phyloP scores from a whole-genome alignment of 495 filamentous ascomycete genomes.

The Aspergillus haitiensis region DNA sequence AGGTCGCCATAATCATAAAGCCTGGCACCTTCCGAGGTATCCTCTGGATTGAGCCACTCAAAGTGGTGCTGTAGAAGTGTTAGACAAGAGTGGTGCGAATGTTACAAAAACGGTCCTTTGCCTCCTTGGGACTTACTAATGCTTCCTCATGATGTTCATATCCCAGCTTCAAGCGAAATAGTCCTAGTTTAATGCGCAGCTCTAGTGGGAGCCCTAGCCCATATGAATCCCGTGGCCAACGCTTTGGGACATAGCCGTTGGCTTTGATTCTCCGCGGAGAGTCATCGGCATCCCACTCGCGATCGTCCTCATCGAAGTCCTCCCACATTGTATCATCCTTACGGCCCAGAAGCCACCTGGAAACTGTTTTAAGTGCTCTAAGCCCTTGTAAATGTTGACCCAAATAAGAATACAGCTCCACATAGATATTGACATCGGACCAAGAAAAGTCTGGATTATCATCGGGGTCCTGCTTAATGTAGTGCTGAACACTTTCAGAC shows the following conservation, averaged over 20 bases:
- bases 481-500: slow-evolving; percentile 56
- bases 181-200: slow-evolving; percentile 79
- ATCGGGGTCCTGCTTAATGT: slow-evolving; percentile 48
- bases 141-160: slow-evolving; percentile 67
- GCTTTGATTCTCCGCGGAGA: slow-evolving; percentile 61
- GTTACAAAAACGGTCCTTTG: background rate
- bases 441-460: slow-evolving; percentile 64
- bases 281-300: slow-evolving; percentile 85
- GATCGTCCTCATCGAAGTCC: slow-evolving; percentile 69
- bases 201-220: slow-evolving; percentile 77
- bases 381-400: slow-evolving; percentile 64
- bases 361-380: slow-evolving; percentile 62
- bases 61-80: slow-evolving; percentile 48
- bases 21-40: slow-evolving; percentile 46
- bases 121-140: slow-evolving; percentile 51
- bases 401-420: slow-evolving; percentile 70
- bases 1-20: slow-evolving; percentile 70
- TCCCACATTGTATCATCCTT: slow-evolving; percentile 79
- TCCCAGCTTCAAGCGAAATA: slow-evolving; percentile 71
- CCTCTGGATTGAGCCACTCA: slow-evolving; percentile 61
- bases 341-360: slow-evolving; percentile 81
- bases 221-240: slow-evolving; percentile 61
- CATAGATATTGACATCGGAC: slow-evolving; percentile 81
- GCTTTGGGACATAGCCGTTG: slow-evolving; percentile 53
- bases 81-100: background rate